phyloP scores from a whole-genome alignment of 129 eudicot genomes.

The Saussurea involucrata region DNA sequence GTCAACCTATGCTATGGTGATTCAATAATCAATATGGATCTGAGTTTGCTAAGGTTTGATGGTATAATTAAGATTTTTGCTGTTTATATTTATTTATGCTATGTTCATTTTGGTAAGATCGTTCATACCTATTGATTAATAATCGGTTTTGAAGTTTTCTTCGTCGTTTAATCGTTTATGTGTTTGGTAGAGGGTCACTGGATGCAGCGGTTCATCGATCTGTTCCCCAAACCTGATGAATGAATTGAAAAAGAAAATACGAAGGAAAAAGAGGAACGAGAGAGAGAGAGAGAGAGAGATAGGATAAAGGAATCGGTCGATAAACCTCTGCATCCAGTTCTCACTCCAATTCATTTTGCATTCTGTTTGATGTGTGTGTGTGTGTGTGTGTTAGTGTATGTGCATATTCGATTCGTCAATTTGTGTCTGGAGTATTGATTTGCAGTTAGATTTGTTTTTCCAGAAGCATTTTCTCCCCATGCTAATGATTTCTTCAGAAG shows the following conservation, averaged over 20 bases:
- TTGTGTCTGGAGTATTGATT: neutral
- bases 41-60: neutral
- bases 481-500: neutral
- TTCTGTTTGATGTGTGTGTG: neutral
- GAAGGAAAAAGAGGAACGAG: neutral
- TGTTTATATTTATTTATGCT: neutral
- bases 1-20: neutral
- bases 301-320: conserved; percentile 59
- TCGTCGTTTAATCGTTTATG: neutral
- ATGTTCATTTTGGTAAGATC: neutral
- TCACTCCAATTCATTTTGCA: conserved; percentile 13
- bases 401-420: neutral
- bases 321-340: conserved; percentile 96
- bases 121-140: neutral
- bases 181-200: conserved; percentile 40
- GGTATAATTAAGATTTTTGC: neutral
- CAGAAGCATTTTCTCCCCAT: neutral
- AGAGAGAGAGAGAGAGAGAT: neutral
- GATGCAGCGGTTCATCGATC: conserved; percentile 96
- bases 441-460: neutral
- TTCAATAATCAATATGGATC: neutral
- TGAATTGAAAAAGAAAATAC: neutral
- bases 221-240: conserved; percentile 29
- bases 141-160: neutral
- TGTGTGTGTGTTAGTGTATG: neutral